These are phyloP conservation scores for Kuraishia ogatae DNA, from an alignment of 805 yeast species.

Conservation along the genomic window DNA sequence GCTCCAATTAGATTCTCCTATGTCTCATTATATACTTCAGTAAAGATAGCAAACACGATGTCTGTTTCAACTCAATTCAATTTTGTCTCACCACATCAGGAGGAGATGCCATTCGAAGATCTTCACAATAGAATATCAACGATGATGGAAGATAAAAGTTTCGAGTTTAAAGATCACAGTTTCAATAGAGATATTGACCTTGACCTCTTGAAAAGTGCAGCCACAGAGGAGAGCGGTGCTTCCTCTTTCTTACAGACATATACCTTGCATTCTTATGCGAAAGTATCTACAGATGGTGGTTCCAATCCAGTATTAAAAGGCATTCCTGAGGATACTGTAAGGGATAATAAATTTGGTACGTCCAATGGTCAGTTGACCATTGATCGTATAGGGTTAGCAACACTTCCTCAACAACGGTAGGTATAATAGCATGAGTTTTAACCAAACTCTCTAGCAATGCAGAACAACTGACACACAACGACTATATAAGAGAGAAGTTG, in stretches of 20 bases:
- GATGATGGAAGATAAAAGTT: neutral
- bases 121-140: neutral
- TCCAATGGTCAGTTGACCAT: neutral
- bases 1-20: no score
- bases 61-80: neutral
- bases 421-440: neutral
- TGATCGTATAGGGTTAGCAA: neutral
- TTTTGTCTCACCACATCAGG: neutral
- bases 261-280: neutral
- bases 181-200: neutral
- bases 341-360: neutral
- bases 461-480: neutral
- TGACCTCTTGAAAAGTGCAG: neutral
- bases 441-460: no score
- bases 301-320: constrained; percentile 1
- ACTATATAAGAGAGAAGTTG: neutral
- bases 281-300: neutral
- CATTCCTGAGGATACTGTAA: neutral
- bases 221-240: neutral
- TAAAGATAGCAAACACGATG: neutral
- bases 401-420: neutral
- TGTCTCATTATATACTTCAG: no score
- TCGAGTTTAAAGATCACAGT: neutral
- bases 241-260: neutral
- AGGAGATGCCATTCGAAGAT: neutral